phyloP scores from a whole-genome alignment of 2,329 filamentous ascomycete species.

The Fonsecaea nubica region DNA sequence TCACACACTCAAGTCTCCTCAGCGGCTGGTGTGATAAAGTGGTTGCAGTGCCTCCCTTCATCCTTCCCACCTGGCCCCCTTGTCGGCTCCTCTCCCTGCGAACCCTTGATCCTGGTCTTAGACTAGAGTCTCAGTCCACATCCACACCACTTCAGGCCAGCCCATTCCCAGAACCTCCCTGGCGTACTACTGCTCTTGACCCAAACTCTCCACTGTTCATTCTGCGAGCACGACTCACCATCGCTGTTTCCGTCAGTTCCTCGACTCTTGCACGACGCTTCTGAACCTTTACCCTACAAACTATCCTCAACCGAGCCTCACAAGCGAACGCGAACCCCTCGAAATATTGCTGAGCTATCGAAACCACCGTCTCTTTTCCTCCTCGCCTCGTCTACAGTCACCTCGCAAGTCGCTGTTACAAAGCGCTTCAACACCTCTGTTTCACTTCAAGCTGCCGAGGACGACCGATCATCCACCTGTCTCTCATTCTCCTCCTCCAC shows the following conservation, averaged over 20 bases:
- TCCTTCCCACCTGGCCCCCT: constrained; percentile 4
- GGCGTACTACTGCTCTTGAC: constrained; percentile 15
- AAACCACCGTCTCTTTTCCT: constrained; percentile 17
- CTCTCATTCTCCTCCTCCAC: constrained; percentile 2
- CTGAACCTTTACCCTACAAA: constrained; percentile 16
- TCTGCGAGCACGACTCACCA: constrained; percentile 15
- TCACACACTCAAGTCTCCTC: not conserved
- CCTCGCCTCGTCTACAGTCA: constrained; percentile 18
- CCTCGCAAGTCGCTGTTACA: constrained; percentile 24
- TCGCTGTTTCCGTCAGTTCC: constrained; percentile 16
- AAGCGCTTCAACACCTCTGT: constrained; percentile 23
- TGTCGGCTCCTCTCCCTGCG: constrained; percentile 1
- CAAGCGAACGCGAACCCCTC: constrained; percentile 21
- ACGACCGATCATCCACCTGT: constrained; percentile 5
- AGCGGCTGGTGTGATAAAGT: constrained; percentile 19
- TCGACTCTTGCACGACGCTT: constrained; percentile 12
- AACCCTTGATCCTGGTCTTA: constrained; percentile 11
- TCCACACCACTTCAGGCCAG: constrained; percentile 9
- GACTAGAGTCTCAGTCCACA: constrained; percentile 30
- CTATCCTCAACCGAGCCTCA: constrained; percentile 18
- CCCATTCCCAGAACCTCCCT: constrained; percentile 15
- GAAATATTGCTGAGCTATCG: constrained; percentile 21
- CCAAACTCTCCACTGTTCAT: constrained; percentile 20
- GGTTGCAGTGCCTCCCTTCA: constrained; percentile 16
- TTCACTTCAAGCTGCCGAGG: constrained; percentile 20